A percentile compares a stretch with the other conserved stretches of the same genome.
phyloP scores from a whole-genome alignment of 2,329 filamentous ascomycete genomes.

The Elsinoe perseae region DNA sequence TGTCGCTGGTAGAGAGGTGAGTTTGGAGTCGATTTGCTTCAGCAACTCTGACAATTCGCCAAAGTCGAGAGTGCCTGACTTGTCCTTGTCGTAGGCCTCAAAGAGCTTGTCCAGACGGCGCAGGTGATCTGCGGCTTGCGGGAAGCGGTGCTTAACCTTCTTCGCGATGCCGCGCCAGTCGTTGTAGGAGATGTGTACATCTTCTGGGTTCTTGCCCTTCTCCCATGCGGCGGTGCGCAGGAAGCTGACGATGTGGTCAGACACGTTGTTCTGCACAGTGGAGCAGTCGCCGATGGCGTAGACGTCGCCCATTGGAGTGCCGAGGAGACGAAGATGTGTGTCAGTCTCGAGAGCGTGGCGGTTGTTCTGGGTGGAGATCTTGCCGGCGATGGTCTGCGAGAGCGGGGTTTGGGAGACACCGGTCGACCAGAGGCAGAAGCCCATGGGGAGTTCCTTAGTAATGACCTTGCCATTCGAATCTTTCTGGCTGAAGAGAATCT shows the following conservation, averaged over 20 bases:
- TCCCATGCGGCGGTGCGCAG: conserved; percentile 86
- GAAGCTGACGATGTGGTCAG: conserved; percentile 84
- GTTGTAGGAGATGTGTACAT: conserved; percentile 73
- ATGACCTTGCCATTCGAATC: conserved; percentile 62
- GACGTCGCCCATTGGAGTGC: conserved; percentile 84
- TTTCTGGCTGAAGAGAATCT: conserved; percentile 83
- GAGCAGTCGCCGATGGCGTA: conserved; percentile 95
- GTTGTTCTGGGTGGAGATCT: conserved; percentile 75
- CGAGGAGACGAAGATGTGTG: conserved; percentile 79
- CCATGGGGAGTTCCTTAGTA: conserved; percentile 91
- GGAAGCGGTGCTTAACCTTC: conserved; percentile 80
- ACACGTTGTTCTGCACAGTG: conserved; percentile 95
- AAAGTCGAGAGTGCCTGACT: conserved; percentile 88
- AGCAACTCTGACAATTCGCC: conserved; percentile 83
- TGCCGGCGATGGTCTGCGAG: conserved; percentile 65
- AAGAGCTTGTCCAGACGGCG: conserved; percentile 88
- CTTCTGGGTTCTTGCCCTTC: conserved; percentile 80
- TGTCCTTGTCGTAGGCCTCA: conserved; percentile 83
- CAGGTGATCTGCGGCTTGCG: conserved; percentile 80
- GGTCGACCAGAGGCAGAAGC: conserved; percentile 96
- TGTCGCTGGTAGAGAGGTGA: conserved; percentile 89
- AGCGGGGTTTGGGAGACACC: conserved; percentile 82
- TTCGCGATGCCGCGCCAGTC: conserved; percentile 84
- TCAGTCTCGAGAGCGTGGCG: conserved; percentile 90
- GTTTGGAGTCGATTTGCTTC: conserved; percentile 84